Conservation (phyloP, 495 filamentous ascomycete species). For the Neurospora tetraspora region DNA sequence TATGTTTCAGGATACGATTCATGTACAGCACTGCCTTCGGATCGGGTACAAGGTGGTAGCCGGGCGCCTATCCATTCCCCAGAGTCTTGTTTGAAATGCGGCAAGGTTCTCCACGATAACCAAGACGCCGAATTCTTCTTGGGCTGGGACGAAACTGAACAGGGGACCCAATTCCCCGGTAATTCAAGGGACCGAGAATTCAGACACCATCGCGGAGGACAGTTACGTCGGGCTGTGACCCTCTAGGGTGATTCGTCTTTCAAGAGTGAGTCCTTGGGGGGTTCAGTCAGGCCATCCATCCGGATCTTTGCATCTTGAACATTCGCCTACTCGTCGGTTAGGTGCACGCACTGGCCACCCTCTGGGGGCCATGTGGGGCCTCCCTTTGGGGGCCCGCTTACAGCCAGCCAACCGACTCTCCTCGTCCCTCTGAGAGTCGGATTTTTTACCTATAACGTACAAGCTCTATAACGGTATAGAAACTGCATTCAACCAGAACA, state of each 20-base stretch:
- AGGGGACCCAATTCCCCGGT: not conserved
- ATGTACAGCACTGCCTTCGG: not conserved
- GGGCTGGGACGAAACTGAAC: not conserved
- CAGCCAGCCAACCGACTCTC: no score
- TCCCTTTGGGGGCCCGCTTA: no score
- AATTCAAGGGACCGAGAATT: not conserved
- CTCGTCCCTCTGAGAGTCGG: no score
- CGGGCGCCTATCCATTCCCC: not conserved
- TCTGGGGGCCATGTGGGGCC: no score
- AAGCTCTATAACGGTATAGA: no score
- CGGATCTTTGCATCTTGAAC: not conserved
- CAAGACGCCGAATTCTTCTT: not conserved
- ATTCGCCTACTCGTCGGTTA: no score
- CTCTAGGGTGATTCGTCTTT: no score
- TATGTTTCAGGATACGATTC: conserved; percentile 16
- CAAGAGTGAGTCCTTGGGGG: not conserved
- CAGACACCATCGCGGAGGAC: no score
- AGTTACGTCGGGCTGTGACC: no score
- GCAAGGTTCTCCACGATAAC: not conserved
- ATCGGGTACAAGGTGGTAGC: not conserved
- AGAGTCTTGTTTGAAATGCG: not conserved
- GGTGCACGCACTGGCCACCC: no score
- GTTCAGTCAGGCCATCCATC: not conserved
- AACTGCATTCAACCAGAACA: no score
- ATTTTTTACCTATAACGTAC: no score